phyloP scores from a whole-genome alignment of 192 early-diverging fungal species.

The Helicostylum pulchrum region DNA sequence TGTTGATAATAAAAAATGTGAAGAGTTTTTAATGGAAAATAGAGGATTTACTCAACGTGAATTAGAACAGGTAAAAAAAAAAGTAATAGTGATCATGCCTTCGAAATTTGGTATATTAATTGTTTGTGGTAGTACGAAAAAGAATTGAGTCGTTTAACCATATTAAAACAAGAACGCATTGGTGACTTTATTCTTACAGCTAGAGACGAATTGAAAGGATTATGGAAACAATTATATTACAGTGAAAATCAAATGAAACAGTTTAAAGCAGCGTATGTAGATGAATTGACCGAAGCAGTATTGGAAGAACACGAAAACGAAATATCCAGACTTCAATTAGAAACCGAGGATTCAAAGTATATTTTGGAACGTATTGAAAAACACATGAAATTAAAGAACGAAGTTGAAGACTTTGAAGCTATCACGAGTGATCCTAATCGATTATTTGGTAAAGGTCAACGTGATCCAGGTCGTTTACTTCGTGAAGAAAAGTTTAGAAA shows the following conservation, averaged over 20 bases:
- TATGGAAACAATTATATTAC: conserved; percentile 47
- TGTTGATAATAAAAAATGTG: conserved; percentile 1
- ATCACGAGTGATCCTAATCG: conserved; percentile 41
- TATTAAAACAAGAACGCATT: conserved; percentile 38
- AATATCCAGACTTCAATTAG: conserved; percentile 32
- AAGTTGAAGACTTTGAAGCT: conserved; percentile 40
- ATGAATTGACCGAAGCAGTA: conserved; percentile 21
- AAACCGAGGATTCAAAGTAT: conserved; percentile 38
- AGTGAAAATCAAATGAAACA: conserved; percentile 15
- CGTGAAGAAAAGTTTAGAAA: conserved; percentile 52
- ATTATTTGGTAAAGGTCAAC: conserved; percentile 38
- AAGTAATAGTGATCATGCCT: neutral
- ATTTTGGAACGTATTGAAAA: conserved; percentile 38
- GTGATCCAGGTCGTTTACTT: conserved; percentile 48
- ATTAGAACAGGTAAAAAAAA: conserved; percentile 15
- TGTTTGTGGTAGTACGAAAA: conserved; percentile 37
- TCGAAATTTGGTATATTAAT: neutral
- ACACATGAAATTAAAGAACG: conserved; percentile 36
- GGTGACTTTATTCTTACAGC: conserved; percentile 42
- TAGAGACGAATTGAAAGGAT: conserved; percentile 28
- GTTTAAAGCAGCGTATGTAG: conserved; percentile 14
- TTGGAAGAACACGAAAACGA: conserved; percentile 43
- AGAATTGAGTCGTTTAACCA: conserved; percentile 35
- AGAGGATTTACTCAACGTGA: conserved; percentile 10
- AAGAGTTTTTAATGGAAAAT: conserved; percentile 3